Base-by-base conservation (phyloP, 2,329 filamentous ascomycete species). In the Chrysosporium keratinophilum region DNA sequence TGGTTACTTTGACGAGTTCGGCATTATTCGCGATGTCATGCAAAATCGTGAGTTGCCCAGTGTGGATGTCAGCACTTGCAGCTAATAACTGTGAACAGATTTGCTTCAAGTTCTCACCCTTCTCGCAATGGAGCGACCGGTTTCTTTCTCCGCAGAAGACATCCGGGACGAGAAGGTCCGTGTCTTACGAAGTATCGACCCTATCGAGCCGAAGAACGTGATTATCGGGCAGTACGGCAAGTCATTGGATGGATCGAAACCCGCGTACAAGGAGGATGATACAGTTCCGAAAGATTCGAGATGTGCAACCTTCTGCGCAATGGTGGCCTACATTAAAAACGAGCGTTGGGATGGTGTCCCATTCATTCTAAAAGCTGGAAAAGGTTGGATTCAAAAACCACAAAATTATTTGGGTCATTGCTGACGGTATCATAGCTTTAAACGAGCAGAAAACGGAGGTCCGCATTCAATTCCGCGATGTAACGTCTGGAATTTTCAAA, bases 391-490 rank as follows among this genome's bases (percentile, higher is more conserved):
- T 43, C 17, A 23, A 37, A 28, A 3, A 6, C 5, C 31, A 11
- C 17, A 34, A 12, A 3, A 15, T 20, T 11, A 17, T 17, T 31
- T 28, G 20, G 48, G 28, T 54, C 23, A 37, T 37, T 49, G 2
- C 53, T 43, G 46, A 50, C 34, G 15, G 1, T 37, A 55, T n/a
- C 50, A 28, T 55, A 77, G 90, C 93, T 43, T 78, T 98, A 60
- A 98, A 98, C 72, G 93, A 98, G 80, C 93, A 98, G 72, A 98
- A 98, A 83, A 98, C 93, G 12, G 93, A 98, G 76, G 93, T 98
- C 62, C 86, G 93, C 67, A 95, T 98, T 64, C 93, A 98, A 72
- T 98, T 96, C 84, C 95, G 95, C 79, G 93, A 98, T 69, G 93
- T 98, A 60, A 97, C 93, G 19, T 96, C 90, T 47, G 93, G 94